Percentiles rank a stretch among this genome's conserved stretches.
phyloP scores from a whole-genome alignment of 1,284 basidiomycete species.

The Bjerkandera adusta region DNA sequence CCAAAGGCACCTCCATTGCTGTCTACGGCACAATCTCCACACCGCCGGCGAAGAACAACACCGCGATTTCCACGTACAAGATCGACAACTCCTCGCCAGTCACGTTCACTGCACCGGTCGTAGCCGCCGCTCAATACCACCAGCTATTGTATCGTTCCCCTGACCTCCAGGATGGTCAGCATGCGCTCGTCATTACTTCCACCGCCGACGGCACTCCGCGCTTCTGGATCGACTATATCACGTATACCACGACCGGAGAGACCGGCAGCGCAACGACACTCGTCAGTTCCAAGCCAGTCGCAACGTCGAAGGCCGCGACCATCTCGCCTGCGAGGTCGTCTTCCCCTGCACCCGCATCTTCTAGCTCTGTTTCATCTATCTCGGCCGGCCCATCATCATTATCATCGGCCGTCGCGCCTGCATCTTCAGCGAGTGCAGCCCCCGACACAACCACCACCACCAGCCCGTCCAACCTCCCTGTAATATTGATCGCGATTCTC shows the following conservation, averaged over 20 bases:
- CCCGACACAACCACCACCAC: not conserved
- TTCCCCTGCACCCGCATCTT: too few relatives aligned
- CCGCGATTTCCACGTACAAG: not conserved
- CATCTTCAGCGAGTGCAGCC: not conserved
- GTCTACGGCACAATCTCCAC: not conserved
- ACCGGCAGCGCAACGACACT: not conserved
- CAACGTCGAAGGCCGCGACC: not conserved
- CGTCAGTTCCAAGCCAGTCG: not conserved
- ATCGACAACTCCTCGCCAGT: not conserved
- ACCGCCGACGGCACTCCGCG: not conserved
- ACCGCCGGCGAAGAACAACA: not conserved
- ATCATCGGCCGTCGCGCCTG: not conserved
- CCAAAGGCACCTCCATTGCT: not conserved
- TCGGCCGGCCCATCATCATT: not conserved
- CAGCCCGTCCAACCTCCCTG: not conserved
- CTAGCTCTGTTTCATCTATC: too few relatives aligned
- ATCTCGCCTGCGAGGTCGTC: not conserved
- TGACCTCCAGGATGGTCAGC: not conserved
- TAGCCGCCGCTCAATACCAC: not conserved
- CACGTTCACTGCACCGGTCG: constrained; percentile 1
- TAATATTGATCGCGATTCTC: not conserved
- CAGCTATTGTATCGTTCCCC: constrained; percentile 1
- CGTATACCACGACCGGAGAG: not conserved
- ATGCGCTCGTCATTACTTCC: not conserved
- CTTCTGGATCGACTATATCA: constrained; percentile 1